Base-by-base conservation (phyloP, 805 yeast species). In the Sugiyamaella americana region DNA sequence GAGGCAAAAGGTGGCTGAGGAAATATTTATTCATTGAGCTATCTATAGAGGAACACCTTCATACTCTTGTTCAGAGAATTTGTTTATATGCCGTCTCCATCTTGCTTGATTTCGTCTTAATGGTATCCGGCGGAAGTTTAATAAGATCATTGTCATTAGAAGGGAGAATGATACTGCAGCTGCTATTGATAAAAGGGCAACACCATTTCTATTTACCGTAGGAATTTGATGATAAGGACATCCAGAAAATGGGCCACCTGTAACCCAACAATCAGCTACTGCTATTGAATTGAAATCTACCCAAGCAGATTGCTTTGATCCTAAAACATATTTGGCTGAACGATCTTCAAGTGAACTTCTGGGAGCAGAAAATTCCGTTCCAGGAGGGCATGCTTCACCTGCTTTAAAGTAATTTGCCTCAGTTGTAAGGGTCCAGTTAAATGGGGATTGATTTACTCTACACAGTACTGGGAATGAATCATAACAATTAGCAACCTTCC, bases 231-330 rank as follows among this genome's bases (percentile, higher is more conserved):
- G 77, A 60, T 88, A 88, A 0, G 97, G 96, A 60, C 98, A 89
- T 26, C 67, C 59, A 0, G 91, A 82, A 51, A 76, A 71, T 0
- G 87, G 78, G 0, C 95, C 96, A 1, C 95, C 96, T 10, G 76
- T 63, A 3, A 88, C 88, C 89, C 93, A 91, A 59, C 98, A 89
- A 46, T 79, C 75, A 2, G 73, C 65, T 18, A 80, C 79, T 1
- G 86, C 75, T 19, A 91, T 72, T 16, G 89, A 86, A 60, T 91
- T 89, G 52, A 87, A 55, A 64, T 87, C 87, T 2, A 87, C 76
- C 97, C 97, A 89, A n/a, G 21, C 37, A 11, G 24, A 24, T 37
- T 17, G n/a, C 23, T 19, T 53, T 20, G 2, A 48, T 40, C 16
- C 50, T 48, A 26, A 13, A 8, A 26, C 32, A 26, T 8, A 26